Evolutionary conservation across 2,329 filamentous ascomycete species (phyloP), one percentile per base, ranked within the genome.

Genomic region (Akanthomyces lecanii): DNA sequence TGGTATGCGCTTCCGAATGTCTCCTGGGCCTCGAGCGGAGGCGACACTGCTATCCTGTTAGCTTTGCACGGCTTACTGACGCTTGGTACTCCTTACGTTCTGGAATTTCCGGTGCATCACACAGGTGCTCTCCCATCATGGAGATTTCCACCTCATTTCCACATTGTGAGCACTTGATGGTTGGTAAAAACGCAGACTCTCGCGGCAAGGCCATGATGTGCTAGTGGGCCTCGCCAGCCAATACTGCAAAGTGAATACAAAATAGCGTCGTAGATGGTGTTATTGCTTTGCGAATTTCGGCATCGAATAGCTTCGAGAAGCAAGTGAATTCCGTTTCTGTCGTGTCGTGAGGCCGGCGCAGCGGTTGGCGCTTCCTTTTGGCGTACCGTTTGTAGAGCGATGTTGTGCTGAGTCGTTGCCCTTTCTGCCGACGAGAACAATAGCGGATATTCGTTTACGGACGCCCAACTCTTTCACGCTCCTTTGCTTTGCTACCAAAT

Each of bases 111-210:
- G 77, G 71, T 18, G 23, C 44, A 64, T 75, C 74, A 75, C 92
- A 97, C 65, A 91, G 74, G 78, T 97, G 92, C 66, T 96, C 91
- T 65, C 91, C 91, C 88, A 97, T 90, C 74, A 88, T 80, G 47
- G 89, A 89, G 68, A 97, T 95, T 72, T 93, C 89, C 64, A 97
- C 90, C 70, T 93, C 85, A 47, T 79, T 76, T 47, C 86, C 85
- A 73, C 92, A 96, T 78, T 83, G 87, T 60, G 92, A 96, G 77
- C 92, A 96, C 81, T 94, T 96, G 77, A 96, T 90, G 28, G 87
- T 87, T 71, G 92, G 91, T 79, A 95, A 81, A 67, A 93, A 86
- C 75, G 84, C 83, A 74, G 86, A 89, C 74, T 86, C 83, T 71
- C 87, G 81, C 69, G 80, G 80, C 66, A 77, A 73, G 51, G 79